Base-by-base conservation (phyloP, 2,329 filamentous ascomycete species). In the Fusarium sp. region DNA sequence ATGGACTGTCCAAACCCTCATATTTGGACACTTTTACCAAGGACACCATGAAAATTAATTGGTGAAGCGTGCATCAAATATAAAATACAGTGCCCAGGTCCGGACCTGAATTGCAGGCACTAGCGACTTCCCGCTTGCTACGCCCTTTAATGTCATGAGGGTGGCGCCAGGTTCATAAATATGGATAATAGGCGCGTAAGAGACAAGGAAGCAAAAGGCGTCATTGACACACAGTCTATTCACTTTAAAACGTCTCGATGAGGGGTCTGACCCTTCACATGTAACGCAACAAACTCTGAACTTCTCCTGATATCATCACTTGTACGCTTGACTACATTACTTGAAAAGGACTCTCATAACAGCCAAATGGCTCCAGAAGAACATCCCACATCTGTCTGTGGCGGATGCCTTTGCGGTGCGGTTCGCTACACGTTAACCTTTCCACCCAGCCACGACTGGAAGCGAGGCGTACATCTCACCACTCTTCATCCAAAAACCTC, bases 351-450 rank as follows among this genome's bases (percentile, higher is more conserved):
- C 31, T 40, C 15, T 7, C 29, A 15, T 10, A 3, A 39, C 17
- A 29, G 15, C 40, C 33, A 20, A n/a, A 76, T 74, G 71, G 47
- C 66, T 40, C 58, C 59, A 35, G 36, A 68, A 15, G 59, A 69
- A 33, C 76, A 72, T 39, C 80, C 81, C 17, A 71, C 72, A 3
- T 72, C 69, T 48, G 76, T 87, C 65, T 81, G 79, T 0, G 85
- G 84, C 37, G 84, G 85, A 33, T 87, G 85, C 67, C 79, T 87
- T 47, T 87, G 85, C 71, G 78, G 77, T 46, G 76, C 78, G 20
- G 75, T 87, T 40, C 80, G 83, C 49, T 87, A 87, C 72, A 77
- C 75, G 21, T 75, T 85, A 40, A 77, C 78, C 27, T 85, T 87
- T 57, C 79, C 83, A 0, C 52, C 73, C 2, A 74, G 78, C 51